phyloP scores from a whole-genome alignment of 768 basidiomycete species.

The Boletus sensibilis region DNA sequence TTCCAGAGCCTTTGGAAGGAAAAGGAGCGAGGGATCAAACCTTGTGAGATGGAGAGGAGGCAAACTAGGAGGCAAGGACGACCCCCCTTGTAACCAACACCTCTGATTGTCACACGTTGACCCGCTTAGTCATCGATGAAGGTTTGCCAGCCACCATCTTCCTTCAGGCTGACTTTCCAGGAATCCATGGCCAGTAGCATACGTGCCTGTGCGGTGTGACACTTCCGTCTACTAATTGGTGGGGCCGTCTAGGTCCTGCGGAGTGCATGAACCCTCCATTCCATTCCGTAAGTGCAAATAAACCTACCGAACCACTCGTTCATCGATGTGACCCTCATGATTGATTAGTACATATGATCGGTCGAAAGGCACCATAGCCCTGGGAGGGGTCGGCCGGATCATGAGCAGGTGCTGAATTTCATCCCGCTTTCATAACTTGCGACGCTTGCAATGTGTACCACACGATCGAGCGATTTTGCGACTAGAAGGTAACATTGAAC shows the following conservation, averaged over 20 bases:
- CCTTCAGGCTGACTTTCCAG: slow-evolving; percentile 22
- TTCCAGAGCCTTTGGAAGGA: neutral
- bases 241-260: slow-evolving; percentile 3
- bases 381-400: slow-evolving; percentile 23
- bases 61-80: neutral
- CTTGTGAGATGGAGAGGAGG: neutral
- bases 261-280: slow-evolving; percentile 13
- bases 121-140: slow-evolving; percentile 24
- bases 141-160: neutral
- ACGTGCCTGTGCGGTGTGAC: neutral
- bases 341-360: neutral
- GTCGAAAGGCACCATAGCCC: neutral
- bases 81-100: neutral
- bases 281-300: slow-evolving; percentile 8
- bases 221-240: neutral
- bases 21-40: slow-evolving; percentile 1
- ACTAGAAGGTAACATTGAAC: slow-evolving; percentile 7
- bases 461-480: neutral
- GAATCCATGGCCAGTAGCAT: neutral
- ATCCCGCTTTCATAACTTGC: slow-evolving; percentile 2
- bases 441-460: neutral
- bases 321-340: neutral
- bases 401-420: neutral
- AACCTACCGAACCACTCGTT: slow-evolving; percentile 1
- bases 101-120: neutral